phyloP scores from a whole-genome alignment of 2,329 filamentous ascomycete species.

The Pseudodiploospora longispora region DNA sequence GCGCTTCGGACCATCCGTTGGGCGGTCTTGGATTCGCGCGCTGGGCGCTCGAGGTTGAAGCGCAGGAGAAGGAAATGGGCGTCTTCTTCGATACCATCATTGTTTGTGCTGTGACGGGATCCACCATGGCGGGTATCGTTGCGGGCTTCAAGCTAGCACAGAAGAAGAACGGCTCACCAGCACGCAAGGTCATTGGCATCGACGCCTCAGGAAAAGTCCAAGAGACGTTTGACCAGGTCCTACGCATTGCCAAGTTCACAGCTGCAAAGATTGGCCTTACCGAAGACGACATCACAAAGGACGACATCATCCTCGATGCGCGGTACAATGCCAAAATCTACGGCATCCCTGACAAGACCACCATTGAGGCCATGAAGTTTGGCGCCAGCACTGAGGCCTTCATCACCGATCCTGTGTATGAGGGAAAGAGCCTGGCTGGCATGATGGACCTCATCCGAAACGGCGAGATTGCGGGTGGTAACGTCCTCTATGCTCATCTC shows the following conservation, averaged over 20 bases:
- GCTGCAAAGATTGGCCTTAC: conserved; percentile 53
- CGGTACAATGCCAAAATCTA: conserved; percentile 59
- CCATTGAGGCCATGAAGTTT: conserved; percentile 60
- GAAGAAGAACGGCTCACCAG: conserved; percentile 32
- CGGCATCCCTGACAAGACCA: conserved; percentile 57
- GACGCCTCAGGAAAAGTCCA: conserved; percentile 38
- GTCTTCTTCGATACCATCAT: conserved; percentile 61
- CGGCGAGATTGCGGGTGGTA: conserved; percentile 54
- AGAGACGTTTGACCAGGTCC: conserved; percentile 56
- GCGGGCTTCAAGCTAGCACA: conserved; percentile 62
- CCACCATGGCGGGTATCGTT: conserved; percentile 63
- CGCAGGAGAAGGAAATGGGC: conserved; percentile 53
- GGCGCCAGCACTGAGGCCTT: conserved; percentile 62
- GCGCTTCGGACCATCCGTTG: conserved; percentile 61
- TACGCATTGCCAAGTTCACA: conserved; percentile 58
- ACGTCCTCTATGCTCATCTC: conserved; percentile 63
- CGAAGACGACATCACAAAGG: conserved; percentile 50
- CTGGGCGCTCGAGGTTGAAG: conserved; percentile 61
- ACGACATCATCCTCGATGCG: conserved; percentile 52
- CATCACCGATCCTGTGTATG: conserved; percentile 69
- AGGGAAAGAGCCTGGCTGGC: conserved; percentile 66
- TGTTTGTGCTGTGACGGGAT: conserved; percentile 64
- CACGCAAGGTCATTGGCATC: conserved; percentile 55
- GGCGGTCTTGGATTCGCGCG: conserved; percentile 63
- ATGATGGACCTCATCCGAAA: conserved; percentile 60